A percentile compares a stretch with the other conserved stretches of the same genome.
Conservation (phyloP, 75 land plant genomes). For the Picea sitchensis region DNA sequence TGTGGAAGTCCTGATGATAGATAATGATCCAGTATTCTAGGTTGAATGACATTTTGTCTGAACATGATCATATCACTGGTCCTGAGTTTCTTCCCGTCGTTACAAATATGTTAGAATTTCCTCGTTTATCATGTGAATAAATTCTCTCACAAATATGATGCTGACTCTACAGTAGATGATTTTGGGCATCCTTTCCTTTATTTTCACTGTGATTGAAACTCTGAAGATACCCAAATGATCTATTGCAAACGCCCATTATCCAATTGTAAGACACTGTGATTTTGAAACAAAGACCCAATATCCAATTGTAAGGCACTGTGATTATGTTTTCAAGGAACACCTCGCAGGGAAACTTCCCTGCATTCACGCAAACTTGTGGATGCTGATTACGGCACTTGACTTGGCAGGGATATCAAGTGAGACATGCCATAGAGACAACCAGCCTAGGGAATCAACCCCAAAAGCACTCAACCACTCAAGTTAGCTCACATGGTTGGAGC, state of each 20-base stretch:
- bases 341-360: no score
- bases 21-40: background rate
- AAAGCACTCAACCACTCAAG: no score
- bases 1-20: background rate
- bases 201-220: background rate
- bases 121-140: no score
- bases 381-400: no score
- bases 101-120: background rate
- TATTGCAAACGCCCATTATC: background rate
- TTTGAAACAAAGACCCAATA: no score
- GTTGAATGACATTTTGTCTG: background rate
- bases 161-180: background rate
- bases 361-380: no score
- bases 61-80: background rate
- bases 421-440: no score
- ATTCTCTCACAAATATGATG: background rate
- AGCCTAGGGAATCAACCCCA: no score
- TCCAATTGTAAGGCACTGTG: no score
- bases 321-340: no score
- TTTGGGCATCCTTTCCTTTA: background rate
- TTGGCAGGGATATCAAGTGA: no score
- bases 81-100: background rate
- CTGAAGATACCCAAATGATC: background rate
- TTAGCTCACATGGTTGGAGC: no score
- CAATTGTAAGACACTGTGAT: background rate